A percentile compares a stretch with the other conserved stretches of the same genome.
Conservation (phyloP, 148 eudicot genomes). For the Spergularia marina region DNA sequence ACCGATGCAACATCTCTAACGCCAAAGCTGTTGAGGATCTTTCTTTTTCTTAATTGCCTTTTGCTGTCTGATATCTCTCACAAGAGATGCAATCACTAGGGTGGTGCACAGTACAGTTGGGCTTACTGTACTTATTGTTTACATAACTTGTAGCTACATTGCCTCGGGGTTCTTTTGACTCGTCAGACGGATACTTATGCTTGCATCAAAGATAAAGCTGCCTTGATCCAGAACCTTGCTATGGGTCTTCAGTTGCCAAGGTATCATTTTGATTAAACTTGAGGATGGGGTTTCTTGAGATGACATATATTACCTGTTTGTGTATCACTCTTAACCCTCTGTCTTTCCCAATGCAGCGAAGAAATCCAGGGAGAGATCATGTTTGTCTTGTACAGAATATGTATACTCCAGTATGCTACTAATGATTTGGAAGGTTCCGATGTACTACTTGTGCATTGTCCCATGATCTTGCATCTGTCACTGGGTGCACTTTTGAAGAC, state of each 20-base stretch:
- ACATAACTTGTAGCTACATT: conserved; percentile 59
- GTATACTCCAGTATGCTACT: conserved; percentile 49
- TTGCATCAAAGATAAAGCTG: conserved; percentile 54
- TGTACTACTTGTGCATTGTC: conserved; percentile 45
- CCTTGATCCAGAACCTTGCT: conserved; percentile 67
- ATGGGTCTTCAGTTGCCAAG: conserved; percentile 89
- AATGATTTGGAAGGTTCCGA: conserved; percentile 48
- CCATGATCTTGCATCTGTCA: conserved; percentile 63
- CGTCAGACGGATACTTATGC: conserved; percentile 43
- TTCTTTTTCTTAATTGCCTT: not conserved
- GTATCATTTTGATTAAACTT: conserved; percentile 35
- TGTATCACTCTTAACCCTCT: conserved; percentile 6
- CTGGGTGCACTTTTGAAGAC: conserved; percentile 81
- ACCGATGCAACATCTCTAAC: too few relatives aligned
- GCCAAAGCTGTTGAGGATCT: too few relatives aligned
- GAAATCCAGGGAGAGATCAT: conserved; percentile 90
- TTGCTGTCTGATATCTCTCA: not conserved
- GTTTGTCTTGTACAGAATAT: conserved; percentile 70
- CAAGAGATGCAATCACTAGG: too few relatives aligned
- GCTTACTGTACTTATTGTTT: conserved; percentile 6
- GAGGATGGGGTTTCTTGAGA: not conserved
- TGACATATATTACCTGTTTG: not conserved
- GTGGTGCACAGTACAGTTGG: not conserved
- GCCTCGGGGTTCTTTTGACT: conserved; percentile 85
- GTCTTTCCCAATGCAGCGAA: conserved; percentile 50